These are phyloP conservation scores for Fusarium marasasianum DNA, from an alignment of 2,329 filamentous ascomycete species.

Conservation along the genomic window DNA sequence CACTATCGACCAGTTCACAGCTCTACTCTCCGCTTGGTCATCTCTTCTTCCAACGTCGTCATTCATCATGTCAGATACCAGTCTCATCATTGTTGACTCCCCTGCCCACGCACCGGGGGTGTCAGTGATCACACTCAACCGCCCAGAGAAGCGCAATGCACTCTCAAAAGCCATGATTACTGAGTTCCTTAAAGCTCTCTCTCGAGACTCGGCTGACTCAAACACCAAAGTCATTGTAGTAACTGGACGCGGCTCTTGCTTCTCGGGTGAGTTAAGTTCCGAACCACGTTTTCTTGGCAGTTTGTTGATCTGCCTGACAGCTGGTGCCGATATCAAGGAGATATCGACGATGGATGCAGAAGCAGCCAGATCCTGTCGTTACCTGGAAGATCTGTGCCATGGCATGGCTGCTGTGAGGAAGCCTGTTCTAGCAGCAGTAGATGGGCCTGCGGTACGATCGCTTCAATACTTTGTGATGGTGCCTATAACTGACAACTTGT, in stretches of 20 bases:
- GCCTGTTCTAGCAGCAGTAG: constrained; percentile 57
- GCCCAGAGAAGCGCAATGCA: constrained; percentile 67
- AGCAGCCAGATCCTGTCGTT: constrained; percentile 37
- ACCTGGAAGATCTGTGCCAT: constrained; percentile 51
- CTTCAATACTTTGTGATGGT: background rate
- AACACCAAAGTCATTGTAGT: constrained; percentile 50
- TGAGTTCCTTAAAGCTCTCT: constrained; percentile 51
- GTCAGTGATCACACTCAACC: constrained; percentile 51
- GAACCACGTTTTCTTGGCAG: background rate
- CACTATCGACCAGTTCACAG: background rate
- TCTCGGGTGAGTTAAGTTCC: constrained; percentile 25
- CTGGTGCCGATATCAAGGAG: constrained; percentile 45
- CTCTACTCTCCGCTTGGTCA: background rate
- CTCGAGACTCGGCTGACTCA: constrained; percentile 28
- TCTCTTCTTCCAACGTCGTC: background rate
- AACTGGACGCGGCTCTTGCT: constrained; percentile 46
- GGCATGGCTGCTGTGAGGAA: constrained; percentile 47
- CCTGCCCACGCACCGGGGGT: background rate
- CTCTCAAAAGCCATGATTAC: constrained; percentile 62
- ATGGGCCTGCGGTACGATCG: constrained; percentile 20
- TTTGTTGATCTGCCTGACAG: constrained; percentile 20
- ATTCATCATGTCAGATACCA: background rate
- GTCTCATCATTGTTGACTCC: background rate
- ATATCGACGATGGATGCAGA: constrained; percentile 42
- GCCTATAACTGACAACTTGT: background rate